Evolutionary conservation across 2,329 filamentous ascomycete genomes (phyloP).

Genomic region (Fusarium sp.): DNA sequence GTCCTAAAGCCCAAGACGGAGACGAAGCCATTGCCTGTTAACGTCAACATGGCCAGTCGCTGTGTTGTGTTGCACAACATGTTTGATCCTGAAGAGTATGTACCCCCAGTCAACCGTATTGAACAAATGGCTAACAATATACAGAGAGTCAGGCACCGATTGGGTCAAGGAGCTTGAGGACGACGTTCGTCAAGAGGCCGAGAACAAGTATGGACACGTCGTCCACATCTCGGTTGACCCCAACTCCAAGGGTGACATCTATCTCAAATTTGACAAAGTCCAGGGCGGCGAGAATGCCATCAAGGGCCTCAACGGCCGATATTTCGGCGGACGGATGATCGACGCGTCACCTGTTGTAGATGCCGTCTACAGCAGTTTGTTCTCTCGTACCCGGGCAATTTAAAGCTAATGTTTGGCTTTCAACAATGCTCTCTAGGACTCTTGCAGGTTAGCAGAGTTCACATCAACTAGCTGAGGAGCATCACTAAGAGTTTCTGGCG

Average conservation of each 20-base stretch:
- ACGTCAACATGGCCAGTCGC: constrained; percentile 90
- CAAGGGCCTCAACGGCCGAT: constrained; percentile 96
- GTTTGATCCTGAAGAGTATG: constrained; percentile 93
- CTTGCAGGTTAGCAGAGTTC: constrained; percentile 54
- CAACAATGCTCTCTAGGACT: constrained; percentile 63
- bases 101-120: constrained; percentile 45
- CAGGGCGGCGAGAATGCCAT: constrained; percentile 97
- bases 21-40: constrained; percentile 81
- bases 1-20: constrained; percentile 83
- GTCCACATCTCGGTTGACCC: constrained; percentile 96
- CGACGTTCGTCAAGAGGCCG: constrained; percentile 92
- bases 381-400: constrained; percentile 86
- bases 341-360: constrained; percentile 96
- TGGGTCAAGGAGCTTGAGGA: constrained; percentile 96
- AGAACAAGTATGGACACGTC: constrained; percentile 95
- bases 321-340: constrained; percentile 93
- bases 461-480: constrained; percentile 42
- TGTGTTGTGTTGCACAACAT: constrained; percentile 96
- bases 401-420: constrained; percentile 70
- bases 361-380: constrained; percentile 97
- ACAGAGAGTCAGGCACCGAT: constrained; percentile 83
- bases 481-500: constrained; percentile 47
- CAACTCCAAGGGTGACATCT: constrained; percentile 95
- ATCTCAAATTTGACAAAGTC: constrained; percentile 97
- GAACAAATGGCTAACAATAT: constrained; percentile 50